phyloP scores from a whole-genome alignment of 2,329 filamentous ascomycete genomes.

The Cladosporium sp. region DNA sequence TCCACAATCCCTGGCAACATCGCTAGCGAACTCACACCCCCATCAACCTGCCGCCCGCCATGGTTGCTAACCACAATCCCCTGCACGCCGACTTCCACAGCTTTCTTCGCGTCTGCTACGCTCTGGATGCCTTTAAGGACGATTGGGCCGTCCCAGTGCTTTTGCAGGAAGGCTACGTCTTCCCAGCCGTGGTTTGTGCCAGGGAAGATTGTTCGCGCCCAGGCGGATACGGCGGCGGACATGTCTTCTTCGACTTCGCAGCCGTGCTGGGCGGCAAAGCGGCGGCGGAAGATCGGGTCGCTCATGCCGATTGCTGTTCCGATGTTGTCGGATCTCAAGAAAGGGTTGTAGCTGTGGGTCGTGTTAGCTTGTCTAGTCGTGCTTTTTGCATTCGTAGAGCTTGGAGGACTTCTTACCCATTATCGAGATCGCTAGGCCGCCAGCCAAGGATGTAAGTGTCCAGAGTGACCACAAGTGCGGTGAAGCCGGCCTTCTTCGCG shows the following conservation, averaged over 20 bases:
- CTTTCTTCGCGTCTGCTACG: slow-evolving; percentile 50
- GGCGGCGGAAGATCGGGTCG: slow-evolving; percentile 64
- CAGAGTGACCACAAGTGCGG: slow-evolving; percentile 13
- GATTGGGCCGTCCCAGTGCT: slow-evolving; percentile 66
- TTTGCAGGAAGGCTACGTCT: slow-evolving; percentile 57
- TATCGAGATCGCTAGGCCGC: slow-evolving; percentile 52
- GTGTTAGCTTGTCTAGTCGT: not conserved
- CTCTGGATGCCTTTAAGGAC: slow-evolving; percentile 62
- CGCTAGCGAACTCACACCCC: slow-evolving; percentile 53
- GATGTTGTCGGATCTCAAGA: slow-evolving; percentile 34
- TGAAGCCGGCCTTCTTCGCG: slow-evolving; percentile 48
- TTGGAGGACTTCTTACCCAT: slow-evolving; percentile 17
- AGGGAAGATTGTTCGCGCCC: slow-evolving; percentile 43
- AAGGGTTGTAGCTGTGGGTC: slow-evolving; percentile 22
- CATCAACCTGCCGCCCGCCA: slow-evolving; percentile 54
- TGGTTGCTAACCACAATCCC: slow-evolving; percentile 58
- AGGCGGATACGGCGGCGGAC: slow-evolving; percentile 53
- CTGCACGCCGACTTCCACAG: slow-evolving; percentile 48
- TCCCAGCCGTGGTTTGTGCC: slow-evolving; percentile 54
- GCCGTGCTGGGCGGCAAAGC: slow-evolving; percentile 51
- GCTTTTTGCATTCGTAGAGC: not conserved
- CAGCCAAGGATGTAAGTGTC: slow-evolving; percentile 55
- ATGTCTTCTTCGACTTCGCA: slow-evolving; percentile 45
- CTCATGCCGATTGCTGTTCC: slow-evolving; percentile 65
- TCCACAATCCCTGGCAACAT: slow-evolving; percentile 63